phyloP scores from a whole-genome alignment of 352 stramenopile genomes.

The Globisporangium paroecandrum region DNA sequence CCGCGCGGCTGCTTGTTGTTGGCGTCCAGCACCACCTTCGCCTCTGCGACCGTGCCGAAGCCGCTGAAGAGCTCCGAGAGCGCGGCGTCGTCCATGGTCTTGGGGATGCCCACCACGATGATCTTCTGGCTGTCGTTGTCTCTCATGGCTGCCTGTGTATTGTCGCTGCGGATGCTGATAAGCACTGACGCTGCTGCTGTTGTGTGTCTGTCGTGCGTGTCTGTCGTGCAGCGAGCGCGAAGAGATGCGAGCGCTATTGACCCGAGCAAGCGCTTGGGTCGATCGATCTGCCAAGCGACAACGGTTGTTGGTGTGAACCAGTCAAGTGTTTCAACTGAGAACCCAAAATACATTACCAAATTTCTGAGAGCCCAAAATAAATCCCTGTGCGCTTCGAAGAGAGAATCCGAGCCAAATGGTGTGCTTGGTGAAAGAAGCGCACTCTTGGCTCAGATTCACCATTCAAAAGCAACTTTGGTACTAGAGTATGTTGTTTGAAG shows the following conservation, averaged over 20 bases:
- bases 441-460: neutral
- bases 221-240: slow-evolving; percentile 6
- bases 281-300: slow-evolving; percentile 1
- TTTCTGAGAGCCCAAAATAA: neutral
- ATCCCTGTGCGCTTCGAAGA: neutral
- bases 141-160: slow-evolving; percentile 29
- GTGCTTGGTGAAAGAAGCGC: neutral
- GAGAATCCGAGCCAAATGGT: neutral
- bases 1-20: slow-evolving; percentile 57
- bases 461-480: neutral
- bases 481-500: too few species aligned
- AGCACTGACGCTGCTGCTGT: neutral
- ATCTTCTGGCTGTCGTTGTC: slow-evolving; percentile 85
- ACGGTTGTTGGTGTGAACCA: neutral
- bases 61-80: slow-evolving; percentile 69
- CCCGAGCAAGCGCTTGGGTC: neutral
- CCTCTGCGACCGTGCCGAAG: slow-evolving; percentile 68
- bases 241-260: slow-evolving; percentile 8
- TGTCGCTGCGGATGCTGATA: neutral
- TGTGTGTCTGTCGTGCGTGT: neutral
- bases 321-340: neutral
- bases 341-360: neutral
- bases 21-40: slow-evolving; percentile 70
- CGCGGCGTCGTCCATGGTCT: slow-evolving; percentile 63
- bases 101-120: slow-evolving; percentile 78